Evolutionary conservation across 1,284 basidiomycete species (phyloP), one percentile per base, ranked within the genome.

Genomic region (Ganoderma lingzhi): DNA sequence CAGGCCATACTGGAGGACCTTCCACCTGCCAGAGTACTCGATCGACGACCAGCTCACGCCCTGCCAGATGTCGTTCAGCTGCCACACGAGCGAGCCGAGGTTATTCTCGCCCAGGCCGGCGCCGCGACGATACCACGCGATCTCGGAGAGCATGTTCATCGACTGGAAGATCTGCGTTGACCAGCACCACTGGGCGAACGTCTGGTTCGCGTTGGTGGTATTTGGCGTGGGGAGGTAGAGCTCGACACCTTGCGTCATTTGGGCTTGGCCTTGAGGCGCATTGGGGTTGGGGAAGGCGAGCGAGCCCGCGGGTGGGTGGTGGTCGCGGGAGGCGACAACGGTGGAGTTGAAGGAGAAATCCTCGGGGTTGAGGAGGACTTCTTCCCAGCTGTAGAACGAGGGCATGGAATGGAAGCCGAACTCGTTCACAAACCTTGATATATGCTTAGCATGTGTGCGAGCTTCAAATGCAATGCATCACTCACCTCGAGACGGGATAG

Each of bases 31-130:
- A 2, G 85, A 87, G 73, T 88, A 88, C 75, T 91, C 89, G 73
- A 90, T 83, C 44, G 83, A 82, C 6, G 87, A 84, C 89, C 89
- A 90, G 73, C 84, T 87, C 35, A 85, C 83, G 32, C 86, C 89
- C 76, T 90, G 87, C 89, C 89, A 91, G 61, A 91, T 87, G 76
- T 90, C 89, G 74, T 91, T 91, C 65, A 90, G 81, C 77, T 90
- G 88, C 88, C 88, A 90, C 14, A 90, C 86, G 44, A 89, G 80
- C 32, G 85, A 83, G 6, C 89, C 90, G 42, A 89, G 82, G 76
- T 90, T 91, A 73, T 88, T 86, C 78, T 89, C 87, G 62, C 83
- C 83, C 45, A 82, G 79, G 3, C 87, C 86, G 0, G 88, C 86
- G 3, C 88, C 87, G 45, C 84, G 84, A 23, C 89, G 82, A 77